Percentiles rank a stretch among this genome's conserved stretches.
These are phyloP conservation scores for Yamadazyma mexicana DNA, from an alignment of 1,139 yeast genomes.

Conservation along the genomic window DNA sequence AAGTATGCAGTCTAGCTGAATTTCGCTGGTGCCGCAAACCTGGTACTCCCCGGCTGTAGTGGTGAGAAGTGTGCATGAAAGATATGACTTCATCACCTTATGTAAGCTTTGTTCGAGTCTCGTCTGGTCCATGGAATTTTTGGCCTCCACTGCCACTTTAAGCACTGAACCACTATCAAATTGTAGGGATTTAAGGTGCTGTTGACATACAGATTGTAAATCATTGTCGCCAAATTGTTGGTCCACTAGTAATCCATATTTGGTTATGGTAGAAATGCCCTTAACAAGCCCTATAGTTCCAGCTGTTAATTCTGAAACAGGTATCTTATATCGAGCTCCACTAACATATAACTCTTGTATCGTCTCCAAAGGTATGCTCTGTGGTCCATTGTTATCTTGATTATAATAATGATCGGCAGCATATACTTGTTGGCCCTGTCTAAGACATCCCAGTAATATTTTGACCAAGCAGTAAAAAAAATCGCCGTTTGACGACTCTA, in stretches of 20 bases:
- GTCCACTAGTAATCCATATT: slow-evolving; percentile 29
- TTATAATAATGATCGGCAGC: slow-evolving; percentile 59
- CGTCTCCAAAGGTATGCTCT: slow-evolving; percentile 24
- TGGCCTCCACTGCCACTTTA: slow-evolving; percentile 83
- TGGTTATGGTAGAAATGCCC: slow-evolving; percentile 40
- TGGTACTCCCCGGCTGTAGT: slow-evolving; percentile 92
- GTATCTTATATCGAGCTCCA: slow-evolving; percentile 70
- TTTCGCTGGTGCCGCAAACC: slow-evolving; percentile 80
- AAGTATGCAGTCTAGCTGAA: slow-evolving; percentile 80
- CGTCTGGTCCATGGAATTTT: slow-evolving; percentile 76
- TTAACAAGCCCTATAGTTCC: slow-evolving; percentile 70
- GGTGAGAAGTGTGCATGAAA: slow-evolving; percentile 64
- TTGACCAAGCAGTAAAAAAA: slow-evolving; percentile 58
- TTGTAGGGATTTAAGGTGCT: background rate
- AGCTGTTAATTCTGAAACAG: slow-evolving; percentile 52
- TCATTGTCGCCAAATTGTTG: slow-evolving; percentile 21
- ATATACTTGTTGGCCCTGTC: slow-evolving; percentile 46
- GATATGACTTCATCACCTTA: slow-evolving; percentile 60
- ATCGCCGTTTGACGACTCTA: slow-evolving; percentile 51
- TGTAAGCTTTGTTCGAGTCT: slow-evolving; percentile 67
- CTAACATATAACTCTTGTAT: slow-evolving; percentile 46
- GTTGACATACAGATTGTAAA: background rate
- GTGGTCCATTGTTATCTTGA: slow-evolving; percentile 53
- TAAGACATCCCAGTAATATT: slow-evolving; percentile 60
- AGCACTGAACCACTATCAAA: slow-evolving; percentile 59